These are phyloP conservation scores for Coffea eugenioides DNA, from an alignment of 257 asterid genomes.

Conservation along the genomic window DNA sequence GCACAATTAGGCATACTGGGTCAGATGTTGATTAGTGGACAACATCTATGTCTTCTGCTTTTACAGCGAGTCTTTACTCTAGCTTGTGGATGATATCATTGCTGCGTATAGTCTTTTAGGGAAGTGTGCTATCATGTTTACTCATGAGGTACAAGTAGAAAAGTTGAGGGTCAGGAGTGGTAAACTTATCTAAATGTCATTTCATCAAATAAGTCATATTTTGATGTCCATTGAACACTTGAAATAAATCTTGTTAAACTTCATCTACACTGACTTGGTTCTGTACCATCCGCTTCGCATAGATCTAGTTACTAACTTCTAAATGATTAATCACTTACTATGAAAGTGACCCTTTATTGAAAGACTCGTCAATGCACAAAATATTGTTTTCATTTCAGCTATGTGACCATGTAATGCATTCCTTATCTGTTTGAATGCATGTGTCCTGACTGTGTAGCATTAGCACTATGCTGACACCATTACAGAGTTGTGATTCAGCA, in stretches of 20 bases:
- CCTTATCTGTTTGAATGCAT: background rate
- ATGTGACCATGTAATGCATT: background rate
- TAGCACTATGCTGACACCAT: background rate
- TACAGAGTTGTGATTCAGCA: background rate
- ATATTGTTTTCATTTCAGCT: no score
- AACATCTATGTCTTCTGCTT: background rate
- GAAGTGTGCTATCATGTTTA: background rate
- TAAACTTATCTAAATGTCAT: background rate
- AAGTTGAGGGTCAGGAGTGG: background rate
- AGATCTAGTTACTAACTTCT: no score
- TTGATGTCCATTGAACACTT: background rate
- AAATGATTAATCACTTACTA: no score
- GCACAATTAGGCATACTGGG: background rate
- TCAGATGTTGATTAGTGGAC: background rate
- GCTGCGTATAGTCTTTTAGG: background rate
- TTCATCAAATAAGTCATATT: background rate
- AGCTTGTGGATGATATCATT: background rate
- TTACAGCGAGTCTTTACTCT: background rate
- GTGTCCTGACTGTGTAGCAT: background rate
- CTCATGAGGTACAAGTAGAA: background rate
- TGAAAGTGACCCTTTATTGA: no score
- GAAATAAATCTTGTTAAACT: background rate
- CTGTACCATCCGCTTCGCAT: no score
- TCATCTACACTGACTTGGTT: background rate
- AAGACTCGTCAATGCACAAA: no score